These are phyloP conservation scores for Tarenaya hassleriana DNA, from an alignment of 345 rosid species.

Conservation along the genomic window DNA sequence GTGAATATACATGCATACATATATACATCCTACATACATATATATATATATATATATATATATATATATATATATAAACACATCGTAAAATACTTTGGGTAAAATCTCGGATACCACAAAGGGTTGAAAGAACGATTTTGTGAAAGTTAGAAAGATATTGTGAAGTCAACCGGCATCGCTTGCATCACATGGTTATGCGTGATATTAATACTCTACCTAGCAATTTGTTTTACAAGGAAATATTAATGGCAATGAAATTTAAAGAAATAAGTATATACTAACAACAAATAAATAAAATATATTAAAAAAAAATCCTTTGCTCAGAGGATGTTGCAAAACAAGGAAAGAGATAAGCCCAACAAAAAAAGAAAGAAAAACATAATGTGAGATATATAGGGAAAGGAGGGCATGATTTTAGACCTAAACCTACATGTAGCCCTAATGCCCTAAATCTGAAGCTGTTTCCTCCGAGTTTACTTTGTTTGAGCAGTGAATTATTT, in stretches of 20 bases:
- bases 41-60: conserved; percentile 3
- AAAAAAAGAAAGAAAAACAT: background rate
- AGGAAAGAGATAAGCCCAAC: background rate
- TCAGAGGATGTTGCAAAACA: conserved; percentile 1
- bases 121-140: too few relatives aligned
- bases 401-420: conserved; percentile 14
- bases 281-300: background rate
- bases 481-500: conserved; percentile 25
- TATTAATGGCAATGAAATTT: conserved; percentile 15
- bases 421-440: conserved; percentile 22
- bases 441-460: conserved; percentile 27
- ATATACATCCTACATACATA: conserved; percentile 14
- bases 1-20: conserved; percentile 20
- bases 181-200: conserved; percentile 20
- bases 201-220: conserved; percentile 18
- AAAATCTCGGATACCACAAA: too few relatives aligned
- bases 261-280: too few relatives aligned
- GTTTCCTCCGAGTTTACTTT: conserved; percentile 26
- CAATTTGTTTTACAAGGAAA: conserved; percentile 21
- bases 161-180: conserved; percentile 27
- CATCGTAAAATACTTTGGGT: too few relatives aligned
- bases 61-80: too few relatives aligned
- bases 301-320: background rate
- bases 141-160: conserved; percentile 1
- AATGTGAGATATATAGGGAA: conserved; percentile 16